Evolutionary conservation across 345 rosid species (phyloP).

Genomic region (Carallia brachiata): DNA sequence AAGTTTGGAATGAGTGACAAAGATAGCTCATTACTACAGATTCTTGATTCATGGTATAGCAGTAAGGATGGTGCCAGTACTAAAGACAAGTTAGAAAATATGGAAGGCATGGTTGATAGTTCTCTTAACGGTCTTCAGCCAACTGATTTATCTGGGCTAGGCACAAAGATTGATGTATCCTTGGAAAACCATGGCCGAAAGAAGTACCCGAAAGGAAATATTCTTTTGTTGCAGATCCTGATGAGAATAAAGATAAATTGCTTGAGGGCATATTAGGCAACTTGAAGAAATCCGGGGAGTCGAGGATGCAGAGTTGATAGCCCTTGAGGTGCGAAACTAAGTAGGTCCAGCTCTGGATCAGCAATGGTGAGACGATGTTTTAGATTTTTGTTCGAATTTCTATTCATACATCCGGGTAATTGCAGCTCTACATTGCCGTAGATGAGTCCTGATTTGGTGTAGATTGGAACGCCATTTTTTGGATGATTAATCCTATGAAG

Average conservation of each 20-base stretch:
- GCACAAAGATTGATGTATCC: conserved; percentile 13
- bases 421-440: too few species aligned
- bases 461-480: too few species aligned
- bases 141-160: conserved; percentile 18
- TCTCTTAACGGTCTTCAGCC: conserved; percentile 15
- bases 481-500: too few species aligned
- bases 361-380: conserved; percentile 1
- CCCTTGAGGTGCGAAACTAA: not conserved
- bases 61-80: conserved; percentile 27
- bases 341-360: not conserved
- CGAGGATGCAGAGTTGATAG: conserved; percentile 31
- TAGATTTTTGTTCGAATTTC: too few species aligned
- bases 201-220: conserved; percentile 46
- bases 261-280: conserved; percentile 53
- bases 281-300: conserved; percentile 45
- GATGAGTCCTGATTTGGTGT: too few species aligned
- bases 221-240: conserved; percentile 50
- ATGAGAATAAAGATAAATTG: conserved; percentile 31
- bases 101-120: conserved; percentile 27
- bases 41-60: conserved; percentile 54
- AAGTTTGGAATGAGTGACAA: conserved; percentile 28
- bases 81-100: conserved; percentile 26
- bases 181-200: conserved; percentile 21
- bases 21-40: conserved; percentile 50
- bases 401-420: too few species aligned